Evolutionary conservation across 2,329 filamentous ascomycete genomes (phyloP), one percentile per base, ranked within the genome.

Genomic region (Helotiales sp.): DNA sequence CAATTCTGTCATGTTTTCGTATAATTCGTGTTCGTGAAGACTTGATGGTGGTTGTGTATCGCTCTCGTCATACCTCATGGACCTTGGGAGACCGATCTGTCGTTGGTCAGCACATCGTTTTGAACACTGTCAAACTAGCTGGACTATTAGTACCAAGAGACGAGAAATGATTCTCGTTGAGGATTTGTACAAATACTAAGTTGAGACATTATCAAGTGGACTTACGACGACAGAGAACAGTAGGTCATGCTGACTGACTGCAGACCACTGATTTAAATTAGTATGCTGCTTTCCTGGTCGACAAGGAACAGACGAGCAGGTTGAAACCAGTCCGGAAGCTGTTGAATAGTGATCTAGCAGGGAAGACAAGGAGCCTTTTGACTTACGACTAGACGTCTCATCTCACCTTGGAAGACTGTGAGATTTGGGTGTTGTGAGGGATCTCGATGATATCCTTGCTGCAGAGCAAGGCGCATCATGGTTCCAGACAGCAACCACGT

Each of bases 81-180:
- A 84, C 68, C 81, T 82, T 2, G 87, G 87, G 53, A 90, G 75
- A 1, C 86, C 86, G 60, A 88, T 78, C 66, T 89, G 85, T 66
- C 12, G 13, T 15, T n/a, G 12, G 40, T 44, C 12, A 44, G 40
- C 6, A 25, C 27, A 7, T 8, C 36, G n/a, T n/a, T n/a, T 22
- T 40, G 6, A 9, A 22, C n/a, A 40, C 36, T 17, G 6, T 40
- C 5, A 15, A 40, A 19, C 19, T n/a, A 22, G n/a, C 36, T 19
- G 36, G 8, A 19, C 8, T 5, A 22, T 22, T 17, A 19, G 17
- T 22, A n/a, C n/a, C 12, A 19, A 22, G 36, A 19, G 12, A 8
- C 36, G 4, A 22, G 13, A 40, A 9, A 19, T 40, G 17, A 40
- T 40, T 8, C 36, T 9, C n/a, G n/a, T n/a, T n/a, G n/a, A n/a